A percentile compares a stretch with the other conserved stretches of the same genome.
phyloP scores from a whole-genome alignment of 768 basidiomycete species.

The Lanmaoa rubissima region DNA sequence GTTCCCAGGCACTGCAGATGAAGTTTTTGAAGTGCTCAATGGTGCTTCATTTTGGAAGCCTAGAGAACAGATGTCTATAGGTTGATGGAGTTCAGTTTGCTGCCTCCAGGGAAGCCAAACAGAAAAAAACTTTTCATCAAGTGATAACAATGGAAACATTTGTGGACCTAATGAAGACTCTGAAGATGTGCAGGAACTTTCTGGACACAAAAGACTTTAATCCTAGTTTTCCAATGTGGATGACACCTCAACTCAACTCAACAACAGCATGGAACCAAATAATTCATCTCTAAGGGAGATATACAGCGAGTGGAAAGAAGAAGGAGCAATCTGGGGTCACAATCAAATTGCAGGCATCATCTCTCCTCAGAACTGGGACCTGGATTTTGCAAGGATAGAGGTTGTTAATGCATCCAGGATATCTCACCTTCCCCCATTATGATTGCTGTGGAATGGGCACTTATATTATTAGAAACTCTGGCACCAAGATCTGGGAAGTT shows the following conservation, averaged over 20 bases:
- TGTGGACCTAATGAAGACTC: background rate
- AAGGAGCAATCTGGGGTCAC: background rate
- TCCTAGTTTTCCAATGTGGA: background rate
- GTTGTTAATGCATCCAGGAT: background rate
- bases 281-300: background rate
- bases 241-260: background rate
- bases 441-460: conserved; percentile 4
- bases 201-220: background rate
- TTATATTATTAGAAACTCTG: background rate
- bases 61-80: background rate
- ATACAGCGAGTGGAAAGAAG: background rate
- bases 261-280: background rate
- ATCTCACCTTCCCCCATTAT: background rate
- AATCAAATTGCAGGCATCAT: no score
- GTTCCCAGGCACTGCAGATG: no score
- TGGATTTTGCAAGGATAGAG: conserved; percentile 8
- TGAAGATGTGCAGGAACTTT: background rate
- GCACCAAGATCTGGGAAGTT: background rate
- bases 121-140: background rate
- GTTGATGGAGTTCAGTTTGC: background rate
- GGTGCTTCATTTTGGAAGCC: background rate
- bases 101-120: no score
- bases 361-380: background rate
- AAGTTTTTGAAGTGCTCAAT: background rate
- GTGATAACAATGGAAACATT: background rate